A percentile compares a stretch with the other conserved stretches of the same genome.
phyloP scores from a whole-genome alignment of 2,329 filamentous ascomycete genomes.

The Aurifilum marmelostoma region DNA sequence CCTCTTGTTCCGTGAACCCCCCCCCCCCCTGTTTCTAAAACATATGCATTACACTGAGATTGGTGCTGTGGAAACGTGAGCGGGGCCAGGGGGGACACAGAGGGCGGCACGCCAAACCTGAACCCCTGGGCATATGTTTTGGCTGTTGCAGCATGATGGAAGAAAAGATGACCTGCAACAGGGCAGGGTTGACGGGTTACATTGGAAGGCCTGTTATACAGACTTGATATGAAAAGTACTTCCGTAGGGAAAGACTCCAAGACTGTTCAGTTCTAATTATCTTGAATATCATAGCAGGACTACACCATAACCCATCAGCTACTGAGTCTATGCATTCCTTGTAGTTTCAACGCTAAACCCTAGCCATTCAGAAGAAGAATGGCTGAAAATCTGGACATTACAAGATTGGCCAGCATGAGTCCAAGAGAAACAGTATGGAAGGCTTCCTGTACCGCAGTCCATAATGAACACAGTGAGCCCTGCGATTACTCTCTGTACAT shows the following conservation, averaged over 20 bases:
- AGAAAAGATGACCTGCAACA: background rate
- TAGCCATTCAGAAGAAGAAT: background rate
- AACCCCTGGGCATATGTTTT: background rate
- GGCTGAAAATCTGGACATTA: too few species aligned
- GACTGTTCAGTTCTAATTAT: too few species aligned
- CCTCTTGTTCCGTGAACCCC: background rate
- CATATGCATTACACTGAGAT: background rate
- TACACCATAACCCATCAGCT: too few species aligned
- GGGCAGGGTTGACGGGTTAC: background rate
- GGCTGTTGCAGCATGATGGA: background rate
- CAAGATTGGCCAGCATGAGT: background rate
- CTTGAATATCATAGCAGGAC: too few species aligned
- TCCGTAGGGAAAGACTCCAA: too few species aligned
- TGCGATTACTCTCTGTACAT: too few species aligned
- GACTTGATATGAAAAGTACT: too few species aligned
- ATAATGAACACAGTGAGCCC: too few species aligned
- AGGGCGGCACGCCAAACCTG: background rate
- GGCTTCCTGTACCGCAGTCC: background rate
- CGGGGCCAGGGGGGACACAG: background rate
- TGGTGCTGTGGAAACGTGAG: background rate
- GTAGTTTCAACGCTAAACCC: background rate
- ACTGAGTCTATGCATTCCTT: too few species aligned
- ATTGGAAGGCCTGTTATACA: too few species aligned
- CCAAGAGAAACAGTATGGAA: background rate
- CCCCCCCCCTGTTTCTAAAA: background rate